Evolutionary conservation across 1,139 yeast genomes (phyloP), one percentile per base, ranked within the genome.

Genomic region (Kurtzmaniella quercitrusa): DNA sequence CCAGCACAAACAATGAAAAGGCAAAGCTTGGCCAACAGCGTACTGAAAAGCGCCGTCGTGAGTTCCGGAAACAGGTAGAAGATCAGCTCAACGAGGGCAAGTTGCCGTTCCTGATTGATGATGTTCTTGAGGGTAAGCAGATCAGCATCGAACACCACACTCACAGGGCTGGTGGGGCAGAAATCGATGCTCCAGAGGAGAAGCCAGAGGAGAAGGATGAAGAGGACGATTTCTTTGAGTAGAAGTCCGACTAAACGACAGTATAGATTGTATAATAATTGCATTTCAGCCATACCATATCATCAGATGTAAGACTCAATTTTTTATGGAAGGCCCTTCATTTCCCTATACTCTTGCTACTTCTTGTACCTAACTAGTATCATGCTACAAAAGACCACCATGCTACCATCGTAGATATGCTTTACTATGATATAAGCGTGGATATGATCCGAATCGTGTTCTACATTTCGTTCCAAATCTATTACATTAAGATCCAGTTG

Each of bases 41-140:
- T 45, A 79, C 89, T 0, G 80, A 79, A 41, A 69, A 69, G 39
- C 69, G 68, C 46, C 74, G 80, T 58, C 61, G 66, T 24, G 72
- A 67, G 29, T 76, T 71, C 52, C 77, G 79, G 55, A 79, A 77
- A 52, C 59, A 73, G 39, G 70, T 83, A 38, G 79, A 75, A 41
- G 63, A 66, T 38, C 69, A 76, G 54, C 59, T 82, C 36, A 75
- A 78, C 40, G 70, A 71, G 1, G 76, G 70, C 8, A 67, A 70
- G 12, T 63, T 85, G 41, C 85, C 86, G 12, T 73, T 84, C 43
- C 63, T 79, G 8, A 62, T 85, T 34, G 81, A 77, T 14, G 86
- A 81, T 45, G 79, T 79, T 14, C 52, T 82, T 45, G 55, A 59
- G 43, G 86, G 87, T 34, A 76, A 72, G 50, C 49, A 58, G 23